phyloP scores from a whole-genome alignment of 2,329 filamentous ascomycete genomes.

The Boeremia exigua region DNA sequence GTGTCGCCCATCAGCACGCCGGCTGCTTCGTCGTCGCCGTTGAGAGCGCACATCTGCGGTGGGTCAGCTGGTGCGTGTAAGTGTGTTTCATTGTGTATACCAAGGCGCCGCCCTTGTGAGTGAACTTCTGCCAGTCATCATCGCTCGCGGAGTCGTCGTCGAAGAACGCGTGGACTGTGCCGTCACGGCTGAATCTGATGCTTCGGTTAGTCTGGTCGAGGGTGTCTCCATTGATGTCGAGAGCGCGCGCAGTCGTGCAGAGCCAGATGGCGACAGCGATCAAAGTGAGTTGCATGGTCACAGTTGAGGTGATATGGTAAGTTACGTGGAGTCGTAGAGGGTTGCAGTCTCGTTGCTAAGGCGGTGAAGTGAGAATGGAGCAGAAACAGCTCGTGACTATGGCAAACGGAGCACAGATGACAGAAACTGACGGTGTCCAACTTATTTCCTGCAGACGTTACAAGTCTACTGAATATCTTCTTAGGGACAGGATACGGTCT shows the following conservation, averaged over 20 bases:
- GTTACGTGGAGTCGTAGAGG: too few species aligned
- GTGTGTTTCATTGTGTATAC: background rate
- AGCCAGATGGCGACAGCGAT: background rate
- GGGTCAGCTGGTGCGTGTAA: background rate
- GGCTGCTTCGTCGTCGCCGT: slow-evolving; percentile 19
- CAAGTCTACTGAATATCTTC: too few species aligned
- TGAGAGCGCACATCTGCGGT: slow-evolving; percentile 13
- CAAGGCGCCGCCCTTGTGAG: slow-evolving; percentile 21
- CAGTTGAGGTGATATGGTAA: too few species aligned
- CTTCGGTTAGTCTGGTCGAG: background rate
- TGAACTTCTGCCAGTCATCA: slow-evolving; percentile 17
- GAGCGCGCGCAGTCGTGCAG: too few species aligned
- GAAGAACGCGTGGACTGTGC: slow-evolving; percentile 9
- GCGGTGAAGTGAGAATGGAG: too few species aligned
- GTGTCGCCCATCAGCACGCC: slow-evolving; percentile 19
- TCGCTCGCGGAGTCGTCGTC: slow-evolving; percentile 19
- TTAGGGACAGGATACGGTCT: too few species aligned
- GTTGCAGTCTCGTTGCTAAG: too few species aligned
- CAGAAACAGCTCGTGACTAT: too few species aligned
- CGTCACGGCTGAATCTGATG: background rate
- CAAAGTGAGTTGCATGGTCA: background rate
- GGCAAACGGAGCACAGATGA: too few species aligned
- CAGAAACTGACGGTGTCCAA: too few species aligned
- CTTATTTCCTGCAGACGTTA: too few species aligned
- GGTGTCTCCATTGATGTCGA: background rate